Percentiles rank a stretch among this genome's conserved stretches.
These are phyloP conservation scores for Fragilaria crotonensis DNA, from an alignment of 108 stramenopile genomes.

Conservation along the genomic window DNA sequence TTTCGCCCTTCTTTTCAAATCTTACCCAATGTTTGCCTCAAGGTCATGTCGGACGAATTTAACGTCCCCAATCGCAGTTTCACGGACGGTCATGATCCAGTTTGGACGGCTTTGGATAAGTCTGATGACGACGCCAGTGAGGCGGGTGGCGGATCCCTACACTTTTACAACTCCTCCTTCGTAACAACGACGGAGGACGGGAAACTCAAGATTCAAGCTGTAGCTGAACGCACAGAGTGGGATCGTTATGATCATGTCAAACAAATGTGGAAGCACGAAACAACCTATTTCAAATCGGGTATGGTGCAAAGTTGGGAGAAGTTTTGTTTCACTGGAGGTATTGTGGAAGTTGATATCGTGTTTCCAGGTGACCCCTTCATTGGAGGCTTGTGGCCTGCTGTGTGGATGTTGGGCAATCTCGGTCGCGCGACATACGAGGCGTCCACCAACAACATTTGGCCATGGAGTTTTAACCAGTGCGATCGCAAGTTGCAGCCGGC, in stretches of 20 bases:
- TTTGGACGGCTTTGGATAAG: conserved; percentile 93
- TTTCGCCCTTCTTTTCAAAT: neutral
- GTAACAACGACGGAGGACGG: conserved; percentile 86
- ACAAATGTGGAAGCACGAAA: conserved; percentile 51
- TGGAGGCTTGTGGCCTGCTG: conserved; percentile 93
- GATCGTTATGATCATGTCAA: conserved; percentile 43
- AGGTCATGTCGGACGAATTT: conserved; percentile 89
- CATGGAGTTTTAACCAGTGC: conserved; percentile 83
- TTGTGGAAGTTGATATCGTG: conserved; percentile 85
- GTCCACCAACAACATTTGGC: conserved; percentile 84
- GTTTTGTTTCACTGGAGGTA: conserved; percentile 97
- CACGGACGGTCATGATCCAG: conserved; percentile 86
- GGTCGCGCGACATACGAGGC: conserved; percentile 89
- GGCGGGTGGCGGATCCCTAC: conserved; percentile 83
- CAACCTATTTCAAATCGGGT: conserved; percentile 70
- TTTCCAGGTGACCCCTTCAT: conserved; percentile 86
- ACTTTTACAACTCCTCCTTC: conserved; percentile 85
- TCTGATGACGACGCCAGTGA: conserved; percentile 72
- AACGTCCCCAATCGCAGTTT: conserved; percentile 79
- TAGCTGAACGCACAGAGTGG: conserved; percentile 34
- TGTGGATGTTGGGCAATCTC: conserved; percentile 95
- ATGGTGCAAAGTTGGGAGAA: conserved; percentile 96
- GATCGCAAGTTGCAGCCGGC: conserved; percentile 79
- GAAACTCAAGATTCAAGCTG: conserved; percentile 69
- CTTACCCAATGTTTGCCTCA: neutral